A percentile compares a stretch with the other conserved stretches of the same genome.
phyloP scores from a whole-genome alignment of 2,329 filamentous ascomycete species.

The Rasamsonia emersonii region DNA sequence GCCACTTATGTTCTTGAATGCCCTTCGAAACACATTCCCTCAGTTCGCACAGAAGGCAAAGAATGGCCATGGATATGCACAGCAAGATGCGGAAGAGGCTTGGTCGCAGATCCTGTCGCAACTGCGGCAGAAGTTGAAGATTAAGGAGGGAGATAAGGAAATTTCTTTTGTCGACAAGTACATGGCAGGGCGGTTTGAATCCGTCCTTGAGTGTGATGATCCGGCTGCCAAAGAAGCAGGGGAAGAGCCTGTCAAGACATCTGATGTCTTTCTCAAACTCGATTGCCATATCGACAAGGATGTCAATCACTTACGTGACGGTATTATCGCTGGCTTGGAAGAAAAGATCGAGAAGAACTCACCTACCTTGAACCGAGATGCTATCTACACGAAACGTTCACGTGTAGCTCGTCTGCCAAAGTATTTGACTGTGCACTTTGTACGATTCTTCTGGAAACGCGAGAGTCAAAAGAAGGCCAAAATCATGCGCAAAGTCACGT shows the following conservation, averaged over 20 bases:
- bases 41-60: slow-evolving; percentile 89
- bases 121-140: slow-evolving; percentile 66
- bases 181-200: slow-evolving; percentile 73
- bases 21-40: slow-evolving; percentile 70
- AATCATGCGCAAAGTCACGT: slow-evolving; percentile 98
- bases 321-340: slow-evolving; percentile 69
- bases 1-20: slow-evolving; percentile 72
- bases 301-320: slow-evolving; percentile 86
- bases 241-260: slow-evolving; percentile 58
- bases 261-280: slow-evolving; percentile 79
- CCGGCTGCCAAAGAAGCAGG: slow-evolving; percentile 63
- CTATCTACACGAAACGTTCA: slow-evolving; percentile 83
- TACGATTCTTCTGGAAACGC: slow-evolving; percentile 96
- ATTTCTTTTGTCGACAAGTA: slow-evolving; percentile 81
- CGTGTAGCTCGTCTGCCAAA: slow-evolving; percentile 84
- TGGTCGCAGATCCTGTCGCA: slow-evolving; percentile 93
- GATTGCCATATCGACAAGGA: slow-evolving; percentile 87
- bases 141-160: slow-evolving; percentile 46
- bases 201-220: slow-evolving; percentile 76
- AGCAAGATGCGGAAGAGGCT: slow-evolving; percentile 96
- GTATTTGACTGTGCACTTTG: slow-evolving; percentile 93
- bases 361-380: slow-evolving; percentile 64
- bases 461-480: slow-evolving; percentile 97
- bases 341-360: slow-evolving; percentile 92
- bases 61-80: slow-evolving; percentile 76